These are phyloP conservation scores for Acacia confusa DNA, from an alignment of 306 rosid species.

Conservation along the genomic window DNA sequence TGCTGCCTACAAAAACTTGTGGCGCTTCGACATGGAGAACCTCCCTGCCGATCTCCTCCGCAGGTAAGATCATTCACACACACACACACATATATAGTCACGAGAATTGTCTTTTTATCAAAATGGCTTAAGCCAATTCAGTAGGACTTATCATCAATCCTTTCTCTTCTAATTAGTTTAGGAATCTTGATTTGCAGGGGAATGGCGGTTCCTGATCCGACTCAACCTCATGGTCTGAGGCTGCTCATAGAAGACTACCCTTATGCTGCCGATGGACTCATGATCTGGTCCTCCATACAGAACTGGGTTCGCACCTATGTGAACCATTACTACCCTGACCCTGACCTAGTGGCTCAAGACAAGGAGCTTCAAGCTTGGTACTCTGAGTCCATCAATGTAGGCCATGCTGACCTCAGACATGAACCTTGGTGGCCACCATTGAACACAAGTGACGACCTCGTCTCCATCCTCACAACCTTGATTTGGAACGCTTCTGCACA, in stretches of 20 bases:
- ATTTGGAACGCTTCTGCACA: conserved; percentile 95
- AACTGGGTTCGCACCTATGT: conserved; percentile 79
- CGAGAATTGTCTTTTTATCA: no score
- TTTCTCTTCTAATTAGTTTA: no score
- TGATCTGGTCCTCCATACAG: conserved; percentile 88
- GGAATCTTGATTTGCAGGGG: conserved; percentile 49
- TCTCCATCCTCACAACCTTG: conserved; percentile 63
- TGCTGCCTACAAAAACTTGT: conserved; percentile 60
- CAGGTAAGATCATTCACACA: conserved; percentile 40
- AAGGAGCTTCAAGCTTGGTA: conserved; percentile 89
- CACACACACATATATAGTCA: no score
- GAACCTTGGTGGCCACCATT: conserved; percentile 87
- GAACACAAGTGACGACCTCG: conserved; percentile 58
- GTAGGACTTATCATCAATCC: no score
- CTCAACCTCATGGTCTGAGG: conserved; percentile 84
- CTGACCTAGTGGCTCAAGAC: conserved; percentile 56
- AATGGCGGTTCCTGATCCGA: conserved; percentile 81
- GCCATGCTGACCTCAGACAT: conserved; percentile 73
- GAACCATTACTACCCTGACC: conserved; percentile 67
- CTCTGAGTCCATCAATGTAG: conserved; percentile 82
- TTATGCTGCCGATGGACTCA: conserved; percentile 78
- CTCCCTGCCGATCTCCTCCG: conserved; percentile 84
- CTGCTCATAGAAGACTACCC: conserved; percentile 82
- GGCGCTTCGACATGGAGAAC: conserved; percentile 84
- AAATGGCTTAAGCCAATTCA: no score